Evolutionary conservation across 164 flowering plant genomes (phyloP).

Genomic region (Macadamia tetraphylla): DNA sequence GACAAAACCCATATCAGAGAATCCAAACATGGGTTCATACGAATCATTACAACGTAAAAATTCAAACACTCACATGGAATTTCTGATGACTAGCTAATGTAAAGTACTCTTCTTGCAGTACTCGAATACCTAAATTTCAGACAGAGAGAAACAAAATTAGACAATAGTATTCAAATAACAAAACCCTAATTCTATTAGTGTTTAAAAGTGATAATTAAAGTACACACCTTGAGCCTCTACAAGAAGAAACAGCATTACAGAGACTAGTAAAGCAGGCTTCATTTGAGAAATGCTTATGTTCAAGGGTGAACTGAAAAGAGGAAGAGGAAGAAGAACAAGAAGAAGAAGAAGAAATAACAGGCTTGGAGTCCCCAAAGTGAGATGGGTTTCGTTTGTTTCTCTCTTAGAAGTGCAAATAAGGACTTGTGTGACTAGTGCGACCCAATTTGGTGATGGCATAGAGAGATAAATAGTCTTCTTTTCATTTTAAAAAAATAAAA

Average conservation of each 20-base stretch:
- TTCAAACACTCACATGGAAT: conserved; percentile 24
- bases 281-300: conserved; percentile 9
- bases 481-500: neutral
- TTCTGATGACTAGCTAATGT: conserved; percentile 11
- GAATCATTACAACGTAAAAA: conserved; percentile 4
- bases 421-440: neutral
- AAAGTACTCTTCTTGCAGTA: conserved; percentile 18
- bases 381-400: neutral
- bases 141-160: conserved; percentile 6
- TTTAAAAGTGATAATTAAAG: neutral
- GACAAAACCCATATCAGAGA: conserved; percentile 1
- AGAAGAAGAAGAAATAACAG: neutral
- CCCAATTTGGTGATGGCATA: neutral
- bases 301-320: no score
- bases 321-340: neutral
- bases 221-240: conserved; percentile 33
- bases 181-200: conserved; percentile 18
- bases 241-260: conserved; percentile 22
- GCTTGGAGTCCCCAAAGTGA: neutral
- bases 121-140: conserved; percentile 35
- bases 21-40: neutral
- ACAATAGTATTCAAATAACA: neutral
- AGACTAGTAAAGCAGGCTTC: conserved; percentile 21
- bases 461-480: neutral
- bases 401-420: neutral